Conservation (phyloP, 768 basidiomycete species). For the Boletus rubescentipes region DNA sequence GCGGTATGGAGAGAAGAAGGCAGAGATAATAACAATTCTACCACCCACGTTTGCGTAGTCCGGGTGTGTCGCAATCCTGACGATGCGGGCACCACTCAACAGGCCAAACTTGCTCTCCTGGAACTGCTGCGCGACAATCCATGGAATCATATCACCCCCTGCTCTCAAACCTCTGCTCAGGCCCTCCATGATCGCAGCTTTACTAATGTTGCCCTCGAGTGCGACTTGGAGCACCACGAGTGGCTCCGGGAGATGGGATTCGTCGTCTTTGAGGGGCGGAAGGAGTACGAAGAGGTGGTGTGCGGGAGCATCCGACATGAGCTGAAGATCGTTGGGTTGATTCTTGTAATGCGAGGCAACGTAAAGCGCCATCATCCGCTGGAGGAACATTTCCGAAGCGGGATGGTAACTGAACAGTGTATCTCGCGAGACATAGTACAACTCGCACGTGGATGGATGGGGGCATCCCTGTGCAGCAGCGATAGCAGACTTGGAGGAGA, state of each 20-base stretch:
- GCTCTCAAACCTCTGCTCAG: conserved; percentile 79
- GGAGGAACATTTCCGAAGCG: conserved; percentile 95
- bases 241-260: conserved; percentile 89
- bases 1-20: neutral
- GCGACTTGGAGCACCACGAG: conserved; percentile 96
- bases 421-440: conserved; percentile 94
- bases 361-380: conserved; percentile 97
- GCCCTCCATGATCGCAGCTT: conserved; percentile 81
- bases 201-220: conserved; percentile 89
- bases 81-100: conserved; percentile 87
- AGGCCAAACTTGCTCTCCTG: conserved; percentile 93
- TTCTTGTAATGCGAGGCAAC: conserved; percentile 99
- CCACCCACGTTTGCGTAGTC: conserved; percentile 83
- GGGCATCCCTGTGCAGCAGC: conserved; percentile 72
- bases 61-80: conserved; percentile 93
- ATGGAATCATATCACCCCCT: conserved; percentile 97
- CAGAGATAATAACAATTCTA: neutral
- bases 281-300: conserved; percentile 96
- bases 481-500: conserved; percentile 44
- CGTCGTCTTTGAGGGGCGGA: conserved; percentile 88
- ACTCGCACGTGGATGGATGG: conserved; percentile 89
- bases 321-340: conserved; percentile 97
- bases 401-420: conserved; percentile 97
- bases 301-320: conserved; percentile 94
- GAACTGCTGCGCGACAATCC: conserved; percentile 93